phyloP scores from a whole-genome alignment of 2,329 filamentous ascomycete genomes.

The Alternaria arborescens region DNA sequence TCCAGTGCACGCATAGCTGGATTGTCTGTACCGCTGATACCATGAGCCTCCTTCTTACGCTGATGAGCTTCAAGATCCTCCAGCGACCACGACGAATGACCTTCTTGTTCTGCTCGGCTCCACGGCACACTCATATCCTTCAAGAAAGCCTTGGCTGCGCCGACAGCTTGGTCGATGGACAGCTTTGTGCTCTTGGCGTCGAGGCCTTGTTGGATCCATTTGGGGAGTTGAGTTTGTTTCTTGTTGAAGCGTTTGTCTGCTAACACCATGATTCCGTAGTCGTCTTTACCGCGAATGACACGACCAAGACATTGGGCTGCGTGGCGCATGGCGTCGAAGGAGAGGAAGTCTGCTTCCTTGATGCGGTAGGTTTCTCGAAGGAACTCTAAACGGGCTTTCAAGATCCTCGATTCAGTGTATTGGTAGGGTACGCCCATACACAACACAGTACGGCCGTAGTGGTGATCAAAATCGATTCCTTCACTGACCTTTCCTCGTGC shows the following conservation, averaged over 20 bases:
- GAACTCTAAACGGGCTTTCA: conserved; percentile 95
- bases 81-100: conserved; percentile 90
- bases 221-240: conserved; percentile 88
- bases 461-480: conserved; percentile 98
- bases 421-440: conserved; percentile 98
- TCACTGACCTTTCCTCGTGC: conserved; percentile 97
- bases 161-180: conserved; percentile 94
- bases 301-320: conserved; percentile 95
- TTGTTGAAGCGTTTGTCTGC: conserved; percentile 93
- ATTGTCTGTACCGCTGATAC: conserved; percentile 68
- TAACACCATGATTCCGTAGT: conserved; percentile 99
- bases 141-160: conserved; percentile 87
- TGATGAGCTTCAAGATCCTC: conserved; percentile 81
- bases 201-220: conserved; percentile 94
- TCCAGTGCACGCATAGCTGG: conserved; percentile 50
- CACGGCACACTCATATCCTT: conserved; percentile 93
- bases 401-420: conserved; percentile 95
- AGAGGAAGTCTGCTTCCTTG: conserved; percentile 95
- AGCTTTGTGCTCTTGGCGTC: conserved; percentile 86
- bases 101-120: conserved; percentile 81
- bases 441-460: conserved; percentile 93
- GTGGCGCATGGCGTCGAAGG: conserved; percentile 99
- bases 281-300: conserved; percentile 93
- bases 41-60: conserved; percentile 74
- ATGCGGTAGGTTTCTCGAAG: conserved; percentile 97